A percentile compares a stretch with the other conserved stretches of the same genome.
Conservation (phyloP, 176 grass and related monocot species). For the Poa annua region DNA sequence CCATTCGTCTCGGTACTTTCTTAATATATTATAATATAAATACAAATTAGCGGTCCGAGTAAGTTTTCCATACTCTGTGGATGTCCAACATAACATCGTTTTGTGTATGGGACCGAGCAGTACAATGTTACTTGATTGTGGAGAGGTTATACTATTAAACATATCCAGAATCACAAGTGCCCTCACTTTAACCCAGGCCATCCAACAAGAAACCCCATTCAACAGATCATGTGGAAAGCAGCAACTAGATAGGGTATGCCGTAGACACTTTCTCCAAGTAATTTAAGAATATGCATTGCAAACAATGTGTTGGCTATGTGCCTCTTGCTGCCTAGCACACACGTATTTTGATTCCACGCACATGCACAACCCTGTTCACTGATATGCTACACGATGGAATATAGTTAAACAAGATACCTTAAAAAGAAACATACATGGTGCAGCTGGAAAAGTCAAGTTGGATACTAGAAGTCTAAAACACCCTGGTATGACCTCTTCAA, state of each 20-base stretch:
- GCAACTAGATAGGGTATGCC: conserved; percentile 2
- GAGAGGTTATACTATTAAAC: conserved; percentile 1
- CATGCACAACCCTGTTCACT: neutral
- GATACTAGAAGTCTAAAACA: conserved; percentile 3
- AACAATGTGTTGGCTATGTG: neutral
- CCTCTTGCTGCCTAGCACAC: neutral
- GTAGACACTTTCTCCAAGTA: neutral
- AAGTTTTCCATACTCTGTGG: neutral
- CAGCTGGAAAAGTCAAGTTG: neutral
- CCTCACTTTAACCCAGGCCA: conserved; percentile 4
- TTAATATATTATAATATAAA: conserved; percentile 18
- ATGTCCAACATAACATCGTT: neutral
- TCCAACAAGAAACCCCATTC: conserved; percentile 14
- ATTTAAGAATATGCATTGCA: conserved; percentile 9
- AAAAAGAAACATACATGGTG: conserved; percentile 5
- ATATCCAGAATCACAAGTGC: neutral
- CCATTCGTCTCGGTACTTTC: neutral
- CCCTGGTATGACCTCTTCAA: neutral
- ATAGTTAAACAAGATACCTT: neutral
- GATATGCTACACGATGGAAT: neutral
- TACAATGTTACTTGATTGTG: neutral
- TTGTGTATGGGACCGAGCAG: neutral
- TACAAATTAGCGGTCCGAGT: conserved; percentile 14
- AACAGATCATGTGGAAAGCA: conserved; percentile 22
- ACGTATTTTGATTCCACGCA: neutral